phyloP scores from a whole-genome alignment of 2,329 filamentous ascomycete genomes.

The Periconia macrospinosa region DNA sequence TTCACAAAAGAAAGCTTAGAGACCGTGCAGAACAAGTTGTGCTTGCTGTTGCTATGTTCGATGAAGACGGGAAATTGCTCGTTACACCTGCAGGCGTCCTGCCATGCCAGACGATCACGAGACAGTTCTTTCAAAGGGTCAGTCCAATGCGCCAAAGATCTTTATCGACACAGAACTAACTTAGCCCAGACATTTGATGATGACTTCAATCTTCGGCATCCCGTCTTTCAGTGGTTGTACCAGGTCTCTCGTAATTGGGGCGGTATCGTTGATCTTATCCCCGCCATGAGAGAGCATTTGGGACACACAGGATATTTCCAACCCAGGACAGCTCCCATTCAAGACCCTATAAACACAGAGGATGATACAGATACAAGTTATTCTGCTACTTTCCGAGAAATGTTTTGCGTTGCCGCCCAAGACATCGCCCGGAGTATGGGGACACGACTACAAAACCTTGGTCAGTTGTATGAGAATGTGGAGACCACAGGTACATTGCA shows the following conservation, averaged over 20 bases:
- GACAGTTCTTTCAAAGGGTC: constrained; percentile 48
- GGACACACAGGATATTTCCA: constrained; percentile 50
- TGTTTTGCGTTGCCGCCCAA: constrained; percentile 79
- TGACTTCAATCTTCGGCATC: constrained; percentile 73
- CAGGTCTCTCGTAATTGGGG: constrained; percentile 78
- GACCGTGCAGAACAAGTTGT: constrained; percentile 57
- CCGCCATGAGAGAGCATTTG: constrained; percentile 72
- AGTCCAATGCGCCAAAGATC: constrained; percentile 58
- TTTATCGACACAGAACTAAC: constrained; percentile 11
- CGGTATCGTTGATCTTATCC: constrained; percentile 67
- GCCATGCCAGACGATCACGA: constrained; percentile 76
- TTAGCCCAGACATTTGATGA: constrained; percentile 62
- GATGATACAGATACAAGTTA: constrained; percentile 66
- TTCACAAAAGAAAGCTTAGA: constrained; percentile 43
- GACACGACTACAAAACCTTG: constrained; percentile 64
- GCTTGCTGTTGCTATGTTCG: constrained; percentile 66
- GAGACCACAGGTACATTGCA: constrained; percentile 65
- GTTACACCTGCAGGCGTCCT: constrained; percentile 70
- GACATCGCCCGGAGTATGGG: constrained; percentile 71
- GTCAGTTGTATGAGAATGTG: constrained; percentile 75
- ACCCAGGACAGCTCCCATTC: constrained; percentile 14
- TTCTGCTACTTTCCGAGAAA: constrained; percentile 75
- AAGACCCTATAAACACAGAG: constrained; percentile 34
- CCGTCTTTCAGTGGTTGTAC: constrained; percentile 86
- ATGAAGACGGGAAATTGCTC: constrained; percentile 65